Evolutionary conservation across 202 grass and related monocot species (phyloP).

Genomic region (Setaria viridis): DNA sequence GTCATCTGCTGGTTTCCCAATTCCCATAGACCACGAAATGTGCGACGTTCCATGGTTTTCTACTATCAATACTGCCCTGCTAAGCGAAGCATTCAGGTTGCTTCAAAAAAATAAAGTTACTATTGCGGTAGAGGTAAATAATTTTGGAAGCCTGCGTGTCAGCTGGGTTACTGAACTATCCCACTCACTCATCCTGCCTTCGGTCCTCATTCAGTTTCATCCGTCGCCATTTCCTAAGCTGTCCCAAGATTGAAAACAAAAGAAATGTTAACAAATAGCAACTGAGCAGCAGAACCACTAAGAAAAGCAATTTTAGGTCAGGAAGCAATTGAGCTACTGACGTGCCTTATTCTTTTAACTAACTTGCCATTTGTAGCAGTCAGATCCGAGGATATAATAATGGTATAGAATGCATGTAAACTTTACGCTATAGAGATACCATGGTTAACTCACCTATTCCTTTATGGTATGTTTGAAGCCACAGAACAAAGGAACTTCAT

Average conservation of each 20-base stretch:
- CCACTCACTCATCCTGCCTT: slow-evolving; percentile 39
- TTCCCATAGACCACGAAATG: neutral
- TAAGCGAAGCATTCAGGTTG: slow-evolving; percentile 39
- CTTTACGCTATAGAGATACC: neutral
- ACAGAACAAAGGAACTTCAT: neutral
- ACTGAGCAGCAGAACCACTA: neutral
- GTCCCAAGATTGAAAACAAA: neutral
- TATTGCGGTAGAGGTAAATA: slow-evolving; percentile 34
- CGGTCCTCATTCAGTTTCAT: slow-evolving; percentile 13
- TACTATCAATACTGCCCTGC: slow-evolving; percentile 19
- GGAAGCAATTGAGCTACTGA: neutral
- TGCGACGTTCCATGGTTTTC: slow-evolving; percentile 24
- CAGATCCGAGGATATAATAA: neutral
- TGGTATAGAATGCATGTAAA: neutral
- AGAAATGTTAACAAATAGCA: slow-evolving; percentile 16
- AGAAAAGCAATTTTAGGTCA: neutral
- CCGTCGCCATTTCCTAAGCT: slow-evolving; percentile 45
- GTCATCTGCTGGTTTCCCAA: slow-evolving; percentile 18
- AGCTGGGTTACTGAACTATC: slow-evolving; percentile 51
- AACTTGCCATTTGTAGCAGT: neutral
- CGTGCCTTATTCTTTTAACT: neutral
- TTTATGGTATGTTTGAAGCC: slow-evolving; percentile 4
- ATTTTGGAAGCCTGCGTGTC: slow-evolving; percentile 27
- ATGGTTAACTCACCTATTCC: slow-evolving; percentile 28
- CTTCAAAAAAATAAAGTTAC: slow-evolving; percentile 44